These are phyloP conservation scores for Hirsutella minnesotensis DNA, from an alignment of 2,329 filamentous ascomycete species.

Conservation along the genomic window DNA sequence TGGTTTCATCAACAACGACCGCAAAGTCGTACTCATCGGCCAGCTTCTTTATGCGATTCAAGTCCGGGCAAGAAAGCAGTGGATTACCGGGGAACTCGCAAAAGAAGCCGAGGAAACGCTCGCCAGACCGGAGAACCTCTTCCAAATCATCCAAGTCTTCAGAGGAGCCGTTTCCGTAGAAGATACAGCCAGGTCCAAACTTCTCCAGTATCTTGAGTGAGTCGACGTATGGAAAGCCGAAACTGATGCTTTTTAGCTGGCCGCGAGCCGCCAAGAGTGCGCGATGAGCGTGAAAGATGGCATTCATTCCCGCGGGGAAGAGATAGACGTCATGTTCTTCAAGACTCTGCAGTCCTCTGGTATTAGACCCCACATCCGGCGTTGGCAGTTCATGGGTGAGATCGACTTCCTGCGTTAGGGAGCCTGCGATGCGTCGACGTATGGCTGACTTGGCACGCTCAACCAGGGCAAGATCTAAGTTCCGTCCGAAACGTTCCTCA, in stretches of 20 bases:
- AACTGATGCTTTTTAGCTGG: conserved; percentile 67
- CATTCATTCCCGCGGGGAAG: conserved; percentile 84
- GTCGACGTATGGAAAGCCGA: conserved; percentile 96
- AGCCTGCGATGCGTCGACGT: conserved; percentile 76
- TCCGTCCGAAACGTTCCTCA: conserved; percentile 88
- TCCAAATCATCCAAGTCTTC: conserved; percentile 80
- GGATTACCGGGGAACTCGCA: conserved; percentile 95
- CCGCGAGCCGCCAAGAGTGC: conserved; percentile 55
- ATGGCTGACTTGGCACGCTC: conserved; percentile 78
- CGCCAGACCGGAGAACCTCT: conserved; percentile 53
- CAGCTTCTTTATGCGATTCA: conserved; percentile 65
- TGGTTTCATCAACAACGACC: conserved; percentile 88
- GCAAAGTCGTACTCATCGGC: conserved; percentile 80
- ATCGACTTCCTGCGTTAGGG: conserved; percentile 62
- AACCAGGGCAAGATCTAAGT: conserved; percentile 69
- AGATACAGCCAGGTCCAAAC: conserved; percentile 78
- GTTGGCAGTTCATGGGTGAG: conserved; percentile 12
- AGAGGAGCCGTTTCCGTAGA: conserved; percentile 72
- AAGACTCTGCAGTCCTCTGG: conserved; percentile 50
- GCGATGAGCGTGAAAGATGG: conserved; percentile 82
- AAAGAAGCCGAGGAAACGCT: conserved; percentile 73
- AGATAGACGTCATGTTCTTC: conserved; percentile 82
- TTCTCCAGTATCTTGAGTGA: conserved; percentile 92
- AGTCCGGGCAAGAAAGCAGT: conserved; percentile 71
- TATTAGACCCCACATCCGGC: conserved; percentile 24